phyloP scores from a whole-genome alignment of 2,329 filamentous ascomycete species.

The Passalora sequoiae region DNA sequence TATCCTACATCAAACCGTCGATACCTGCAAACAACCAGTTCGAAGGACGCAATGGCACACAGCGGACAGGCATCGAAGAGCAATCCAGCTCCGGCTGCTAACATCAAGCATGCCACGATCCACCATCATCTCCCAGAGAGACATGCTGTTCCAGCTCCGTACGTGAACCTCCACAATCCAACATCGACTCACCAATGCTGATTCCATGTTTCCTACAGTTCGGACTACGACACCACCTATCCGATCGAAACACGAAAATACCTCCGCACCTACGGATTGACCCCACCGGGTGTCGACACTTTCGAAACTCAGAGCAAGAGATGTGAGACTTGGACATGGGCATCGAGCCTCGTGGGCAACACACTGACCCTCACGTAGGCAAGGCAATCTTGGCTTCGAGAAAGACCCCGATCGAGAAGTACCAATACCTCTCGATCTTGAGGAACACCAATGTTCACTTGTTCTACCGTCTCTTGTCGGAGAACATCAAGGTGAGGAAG shows the following conservation, averaged over 20 bases:
- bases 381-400: constrained; percentile 70
- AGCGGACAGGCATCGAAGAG: constrained; percentile 15
- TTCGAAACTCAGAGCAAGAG: constrained; percentile 47
- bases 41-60: constrained; percentile 8
- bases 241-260: constrained; percentile 46
- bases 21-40: constrained; percentile 8
- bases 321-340: constrained; percentile 37
- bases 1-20: neutral
- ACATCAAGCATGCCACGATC: constrained; percentile 31
- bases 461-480: constrained; percentile 75
- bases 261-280: constrained; percentile 50
- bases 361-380: constrained; percentile 45
- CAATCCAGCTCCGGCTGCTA: constrained; percentile 26
- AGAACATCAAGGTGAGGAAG: constrained; percentile 56
- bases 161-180: too few species aligned
- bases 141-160: constrained; percentile 26
- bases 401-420: constrained; percentile 70
- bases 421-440: constrained; percentile 72
- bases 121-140: constrained; percentile 32
- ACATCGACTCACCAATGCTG: constrained; percentile 12
- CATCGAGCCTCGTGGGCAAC: constrained; percentile 3
- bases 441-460: constrained; percentile 73
- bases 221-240: constrained; percentile 48
- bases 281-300: constrained; percentile 47
- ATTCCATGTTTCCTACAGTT: constrained; percentile 10